Percentiles rank a stretch among this genome's conserved stretches.
Evolutionary conservation across 2,329 filamentous ascomycete species (phyloP).

Genomic region (Dactylellina leptospora): DNA sequence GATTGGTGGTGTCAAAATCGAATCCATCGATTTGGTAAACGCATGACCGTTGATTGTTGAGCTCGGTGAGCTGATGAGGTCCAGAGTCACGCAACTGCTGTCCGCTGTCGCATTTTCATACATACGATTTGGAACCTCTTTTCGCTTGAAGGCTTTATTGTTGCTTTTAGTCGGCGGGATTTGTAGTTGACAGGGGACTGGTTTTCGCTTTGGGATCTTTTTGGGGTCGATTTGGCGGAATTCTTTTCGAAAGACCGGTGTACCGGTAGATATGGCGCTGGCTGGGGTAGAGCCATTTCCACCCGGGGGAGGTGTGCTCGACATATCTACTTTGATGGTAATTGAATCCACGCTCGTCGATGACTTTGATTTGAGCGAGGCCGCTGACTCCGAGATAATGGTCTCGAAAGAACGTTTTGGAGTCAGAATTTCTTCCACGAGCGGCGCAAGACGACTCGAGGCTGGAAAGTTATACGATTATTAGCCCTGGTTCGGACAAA

Average conservation of each 20-base stretch:
- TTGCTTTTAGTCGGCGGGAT: conserved; percentile 35
- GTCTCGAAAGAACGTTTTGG: conserved; percentile 32
- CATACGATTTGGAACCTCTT: conserved; percentile 41
- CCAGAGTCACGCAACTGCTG: conserved; percentile 20
- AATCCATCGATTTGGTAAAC: conserved; percentile 19
- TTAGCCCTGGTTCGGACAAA: no score
- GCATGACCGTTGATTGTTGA: neutral
- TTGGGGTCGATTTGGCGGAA: conserved; percentile 47
- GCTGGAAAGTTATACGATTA: conserved; percentile 22
- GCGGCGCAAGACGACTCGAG: conserved; percentile 32
- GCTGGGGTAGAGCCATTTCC: neutral
- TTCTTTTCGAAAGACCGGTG: conserved; percentile 4
- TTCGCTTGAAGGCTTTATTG: conserved; percentile 42
- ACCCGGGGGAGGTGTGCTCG: conserved; percentile 17
- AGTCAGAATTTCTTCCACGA: conserved; percentile 26
- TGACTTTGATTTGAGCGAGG: conserved; percentile 13
- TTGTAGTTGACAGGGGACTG: conserved; percentile 32
- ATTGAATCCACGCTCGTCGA: conserved; percentile 25
- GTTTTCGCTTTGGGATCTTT: conserved; percentile 49
- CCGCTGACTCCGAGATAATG: conserved; percentile 12
- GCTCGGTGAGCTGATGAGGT: conserved; percentile 13
- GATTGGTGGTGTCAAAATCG: conserved; percentile 42
- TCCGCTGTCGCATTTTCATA: conserved; percentile 26
- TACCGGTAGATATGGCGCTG: conserved; percentile 1
- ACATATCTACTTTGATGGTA: conserved; percentile 43